Conservation (phyloP, 2,329 filamentous ascomycete genomes). For the Exophiala mesophila region DNA sequence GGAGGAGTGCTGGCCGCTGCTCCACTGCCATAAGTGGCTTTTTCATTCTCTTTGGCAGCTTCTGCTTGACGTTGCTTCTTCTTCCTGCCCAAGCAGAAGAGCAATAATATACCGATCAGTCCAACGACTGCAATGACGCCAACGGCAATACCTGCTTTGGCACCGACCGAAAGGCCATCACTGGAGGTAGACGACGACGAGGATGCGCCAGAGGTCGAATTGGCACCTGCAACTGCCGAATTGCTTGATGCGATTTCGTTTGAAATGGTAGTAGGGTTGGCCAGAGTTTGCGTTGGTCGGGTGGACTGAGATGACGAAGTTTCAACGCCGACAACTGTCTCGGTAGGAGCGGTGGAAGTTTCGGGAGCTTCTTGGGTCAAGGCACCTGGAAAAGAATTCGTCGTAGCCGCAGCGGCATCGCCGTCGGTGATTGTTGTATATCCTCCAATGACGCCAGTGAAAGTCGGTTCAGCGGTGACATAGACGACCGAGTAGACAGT, state of each 20-base stretch:
- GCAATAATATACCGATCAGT: conserved; percentile 60
- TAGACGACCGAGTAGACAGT: conserved; percentile 40
- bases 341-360: conserved; percentile 10
- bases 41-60: conserved; percentile 58
- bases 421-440: conserved; percentile 37
- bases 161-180: conserved; percentile 40
- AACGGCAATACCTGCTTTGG: conserved; percentile 78
- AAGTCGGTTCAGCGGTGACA: conserved; percentile 50
- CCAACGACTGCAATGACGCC: conserved; percentile 69
- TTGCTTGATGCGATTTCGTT: conserved; percentile 4
- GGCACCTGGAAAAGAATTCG: conserved; percentile 5
- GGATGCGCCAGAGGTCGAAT: conserved; percentile 17
- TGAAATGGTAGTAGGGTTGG: conserved; percentile 14
- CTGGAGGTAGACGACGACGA: conserved; percentile 25
- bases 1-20: conserved; percentile 25
- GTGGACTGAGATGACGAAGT: conserved; percentile 17
- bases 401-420: conserved; percentile 3
- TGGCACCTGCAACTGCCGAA: conserved; percentile 15
- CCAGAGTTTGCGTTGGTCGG: conserved; percentile 9
- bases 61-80: conserved; percentile 51
- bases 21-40: conserved; percentile 39
- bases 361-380: conserved; percentile 4
- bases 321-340: conserved; percentile 16
- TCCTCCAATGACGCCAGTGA: conserved; percentile 46
- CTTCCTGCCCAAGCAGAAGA: conserved; percentile 71